Evolutionary conservation across 805 yeast genomes (phyloP).

Genomic region (Candida berthetii): DNA sequence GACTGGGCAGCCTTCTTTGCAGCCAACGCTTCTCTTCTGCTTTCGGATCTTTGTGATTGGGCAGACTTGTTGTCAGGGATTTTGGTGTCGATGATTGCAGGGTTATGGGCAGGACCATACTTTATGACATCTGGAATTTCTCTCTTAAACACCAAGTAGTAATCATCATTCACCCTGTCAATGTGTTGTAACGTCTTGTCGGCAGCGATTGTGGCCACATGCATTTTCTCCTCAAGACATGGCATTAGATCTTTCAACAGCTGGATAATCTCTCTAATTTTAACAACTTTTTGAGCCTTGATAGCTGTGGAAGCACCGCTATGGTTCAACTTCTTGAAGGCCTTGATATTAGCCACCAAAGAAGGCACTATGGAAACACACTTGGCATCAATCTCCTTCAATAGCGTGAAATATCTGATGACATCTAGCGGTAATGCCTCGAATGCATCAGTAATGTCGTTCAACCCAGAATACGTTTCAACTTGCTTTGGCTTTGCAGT

Average conservation of each 20-base stretch:
- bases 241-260: constrained; percentile 71
- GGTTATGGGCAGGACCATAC: constrained; percentile 78
- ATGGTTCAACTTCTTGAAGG: constrained; percentile 33
- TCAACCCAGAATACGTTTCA: constrained; percentile 74
- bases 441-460: constrained; percentile 85
- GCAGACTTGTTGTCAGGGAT: constrained; percentile 51
- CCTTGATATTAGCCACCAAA: constrained; percentile 46
- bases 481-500: constrained; percentile 14
- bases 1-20: constrained; percentile 62
- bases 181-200: constrained; percentile 68
- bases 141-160: constrained; percentile 60
- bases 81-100: constrained; percentile 69
- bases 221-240: constrained; percentile 94
- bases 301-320: background rate
- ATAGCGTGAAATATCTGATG: constrained; percentile 75
- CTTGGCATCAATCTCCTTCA: constrained; percentile 94
- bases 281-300: constrained; percentile 18
- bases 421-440: constrained; percentile 86
- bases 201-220: constrained; percentile 86
- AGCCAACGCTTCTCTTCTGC: constrained; percentile 87
- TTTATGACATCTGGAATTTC: constrained; percentile 82
- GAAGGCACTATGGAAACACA: constrained; percentile 71
- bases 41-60: constrained; percentile 75
- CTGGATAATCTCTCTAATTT: constrained; percentile 28
- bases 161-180: constrained; percentile 73